These are phyloP conservation scores for Pythium aristosporum DNA, from an alignment of 352 stramenopile genomes.

Conservation along the genomic window DNA sequence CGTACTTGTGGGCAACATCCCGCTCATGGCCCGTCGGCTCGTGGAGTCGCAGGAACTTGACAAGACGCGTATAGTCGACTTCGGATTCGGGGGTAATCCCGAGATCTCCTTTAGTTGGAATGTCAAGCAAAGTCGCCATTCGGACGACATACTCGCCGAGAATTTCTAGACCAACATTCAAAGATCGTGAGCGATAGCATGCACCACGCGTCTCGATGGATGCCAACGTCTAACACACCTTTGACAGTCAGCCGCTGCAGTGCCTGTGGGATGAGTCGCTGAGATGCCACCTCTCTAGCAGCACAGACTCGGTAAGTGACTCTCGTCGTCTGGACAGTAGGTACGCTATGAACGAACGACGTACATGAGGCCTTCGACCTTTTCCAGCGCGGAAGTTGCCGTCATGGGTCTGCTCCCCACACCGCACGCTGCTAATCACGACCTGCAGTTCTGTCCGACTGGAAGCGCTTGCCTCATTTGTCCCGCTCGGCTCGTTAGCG, in stretches of 20 bases:
- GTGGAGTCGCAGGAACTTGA: conserved; percentile 57
- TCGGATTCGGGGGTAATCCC: conserved; percentile 39
- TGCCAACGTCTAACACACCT: conserved; percentile 24
- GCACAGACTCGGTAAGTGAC: background rate
- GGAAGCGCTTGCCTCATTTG: background rate
- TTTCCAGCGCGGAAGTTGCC: conserved; percentile 38
- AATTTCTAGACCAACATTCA: conserved; percentile 38
- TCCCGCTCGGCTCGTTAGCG: too few relatives aligned
- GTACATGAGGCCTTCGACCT: conserved; percentile 61
- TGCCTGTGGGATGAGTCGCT: conserved; percentile 39
- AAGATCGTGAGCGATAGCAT: background rate
- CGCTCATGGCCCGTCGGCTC: conserved; percentile 59
- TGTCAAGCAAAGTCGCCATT: background rate
- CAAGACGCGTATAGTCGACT: conserved; percentile 36
- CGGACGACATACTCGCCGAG: conserved; percentile 43
- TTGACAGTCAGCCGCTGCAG: conserved; percentile 50
- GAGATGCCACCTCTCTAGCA: conserved; percentile 40
- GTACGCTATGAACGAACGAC: background rate
- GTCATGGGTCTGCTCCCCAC: conserved; percentile 26
- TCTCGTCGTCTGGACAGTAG: background rate
- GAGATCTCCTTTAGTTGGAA: conserved; percentile 39
- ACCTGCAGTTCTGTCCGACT: background rate
- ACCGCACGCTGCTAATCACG: too few relatives aligned
- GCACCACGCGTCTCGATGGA: background rate
- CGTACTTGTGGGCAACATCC: conserved; percentile 52